phyloP scores from a whole-genome alignment of 2,329 filamentous ascomycete species.

The Claviceps sp. region DNA sequence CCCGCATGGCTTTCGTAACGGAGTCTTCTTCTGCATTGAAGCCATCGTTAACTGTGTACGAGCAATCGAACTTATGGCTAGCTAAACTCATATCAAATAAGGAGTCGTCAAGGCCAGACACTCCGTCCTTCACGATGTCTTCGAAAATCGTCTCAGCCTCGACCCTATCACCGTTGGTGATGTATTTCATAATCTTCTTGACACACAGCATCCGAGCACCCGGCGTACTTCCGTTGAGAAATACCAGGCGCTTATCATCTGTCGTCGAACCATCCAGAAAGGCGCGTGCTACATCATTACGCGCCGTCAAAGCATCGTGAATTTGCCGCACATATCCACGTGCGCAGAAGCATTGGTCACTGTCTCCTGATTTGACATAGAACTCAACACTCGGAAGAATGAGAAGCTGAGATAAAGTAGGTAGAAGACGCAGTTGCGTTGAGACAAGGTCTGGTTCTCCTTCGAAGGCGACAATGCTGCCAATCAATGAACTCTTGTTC shows the following conservation, averaged over 20 bases:
- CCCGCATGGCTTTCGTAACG: slow-evolving; percentile 41
- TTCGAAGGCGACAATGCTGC: slow-evolving; percentile 47
- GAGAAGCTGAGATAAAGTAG: slow-evolving; percentile 43
- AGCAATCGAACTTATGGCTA: neutral
- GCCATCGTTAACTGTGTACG: slow-evolving; percentile 3
- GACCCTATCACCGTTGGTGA: slow-evolving; percentile 34
- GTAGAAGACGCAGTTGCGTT: slow-evolving; percentile 47
- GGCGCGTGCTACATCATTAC: slow-evolving; percentile 32
- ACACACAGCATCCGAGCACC: slow-evolving; percentile 42
- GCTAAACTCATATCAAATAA: slow-evolving; percentile 10
- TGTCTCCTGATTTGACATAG: slow-evolving; percentile 2
- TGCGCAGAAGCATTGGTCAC: slow-evolving; percentile 14
- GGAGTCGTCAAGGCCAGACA: slow-evolving; percentile 23
- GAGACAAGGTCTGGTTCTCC: slow-evolving; percentile 40
- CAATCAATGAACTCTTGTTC: slow-evolving; percentile 15
- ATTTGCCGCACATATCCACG: slow-evolving; percentile 31
- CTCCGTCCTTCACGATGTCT: slow-evolving; percentile 35
- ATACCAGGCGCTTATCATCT: slow-evolving; percentile 40
- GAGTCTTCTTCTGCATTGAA: slow-evolving; percentile 38
- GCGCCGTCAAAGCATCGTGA: slow-evolving; percentile 34
- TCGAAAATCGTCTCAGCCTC: slow-evolving; percentile 39
- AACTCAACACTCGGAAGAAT: slow-evolving; percentile 32
- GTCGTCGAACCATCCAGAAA: slow-evolving; percentile 36
- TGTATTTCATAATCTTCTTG: slow-evolving; percentile 36
- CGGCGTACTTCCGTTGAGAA: slow-evolving; percentile 45